Percentiles rank a stretch among this genome's conserved stretches.
phyloP scores from a whole-genome alignment of 352 stramenopile genomes.

The Elongisporangium prolatum region DNA sequence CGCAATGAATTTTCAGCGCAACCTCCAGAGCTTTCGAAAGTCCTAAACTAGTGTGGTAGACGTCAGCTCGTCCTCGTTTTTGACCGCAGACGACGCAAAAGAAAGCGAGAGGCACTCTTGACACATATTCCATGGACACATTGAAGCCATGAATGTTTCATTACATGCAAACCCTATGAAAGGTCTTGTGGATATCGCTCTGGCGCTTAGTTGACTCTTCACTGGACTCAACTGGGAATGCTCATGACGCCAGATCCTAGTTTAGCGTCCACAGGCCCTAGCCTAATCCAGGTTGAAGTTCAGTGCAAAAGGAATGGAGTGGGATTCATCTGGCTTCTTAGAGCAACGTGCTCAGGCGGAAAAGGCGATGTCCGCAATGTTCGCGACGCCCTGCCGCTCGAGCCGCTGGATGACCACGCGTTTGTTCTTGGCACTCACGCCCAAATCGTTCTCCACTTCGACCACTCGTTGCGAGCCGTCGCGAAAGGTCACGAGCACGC shows the following conservation, averaged over 20 bases:
- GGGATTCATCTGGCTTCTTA: background rate
- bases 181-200: background rate
- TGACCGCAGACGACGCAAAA: background rate
- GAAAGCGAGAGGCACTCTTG: background rate
- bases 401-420: slow-evolving; percentile 51
- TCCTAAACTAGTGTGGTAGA: background rate
- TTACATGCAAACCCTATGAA: no score
- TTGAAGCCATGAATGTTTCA: no score
- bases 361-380: slow-evolving; percentile 53
- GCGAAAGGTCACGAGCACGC: slow-evolving; percentile 63
- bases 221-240: background rate
- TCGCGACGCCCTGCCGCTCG: slow-evolving; percentile 38
- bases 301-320: background rate
- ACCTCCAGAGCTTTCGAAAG: background rate
- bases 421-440: slow-evolving; percentile 37
- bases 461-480: slow-evolving; percentile 69
- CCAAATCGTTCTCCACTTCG: slow-evolving; percentile 67
- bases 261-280: background rate
- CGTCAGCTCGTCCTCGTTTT: background rate
- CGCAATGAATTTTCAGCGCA: background rate
- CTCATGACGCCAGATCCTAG: background rate
- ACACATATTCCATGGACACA: background rate
- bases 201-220: background rate
- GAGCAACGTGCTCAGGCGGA: no score
- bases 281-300: background rate